Conservation (phyloP, 2,329 filamentous ascomycete genomes). For the Amesomyces nigricolor region DNA sequence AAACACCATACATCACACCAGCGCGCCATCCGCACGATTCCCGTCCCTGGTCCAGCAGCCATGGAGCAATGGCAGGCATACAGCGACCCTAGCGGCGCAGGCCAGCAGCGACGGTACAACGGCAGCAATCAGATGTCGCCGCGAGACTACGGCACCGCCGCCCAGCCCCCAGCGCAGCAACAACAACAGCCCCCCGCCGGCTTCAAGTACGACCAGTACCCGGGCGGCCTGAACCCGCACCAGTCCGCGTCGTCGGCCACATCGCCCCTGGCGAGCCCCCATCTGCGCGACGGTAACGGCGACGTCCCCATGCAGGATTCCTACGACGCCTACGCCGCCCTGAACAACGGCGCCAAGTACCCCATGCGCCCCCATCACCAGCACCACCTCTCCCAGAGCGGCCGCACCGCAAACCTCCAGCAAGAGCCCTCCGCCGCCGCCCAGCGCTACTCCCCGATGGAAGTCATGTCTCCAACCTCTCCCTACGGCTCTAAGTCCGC, state of each 20-base stretch:
- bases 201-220: constrained; percentile 66
- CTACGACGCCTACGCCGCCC: constrained; percentile 73
- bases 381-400: constrained; percentile 55
- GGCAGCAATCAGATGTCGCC: constrained; percentile 32
- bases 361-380: constrained; percentile 73
- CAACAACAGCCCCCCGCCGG: constrained; percentile 45
- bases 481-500: constrained; percentile 64
- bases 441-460: constrained; percentile 95
- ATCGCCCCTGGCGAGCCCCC: constrained; percentile 53
- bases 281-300: constrained; percentile 64
- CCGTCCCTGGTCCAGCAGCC: constrained; percentile 26
- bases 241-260: constrained; percentile 43
- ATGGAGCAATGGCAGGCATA: constrained; percentile 65
- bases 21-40: constrained; percentile 6
- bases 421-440: constrained; percentile 76
- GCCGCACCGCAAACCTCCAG: constrained; percentile 57
- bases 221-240: constrained; percentile 40
- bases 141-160: constrained; percentile 33
- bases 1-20: constrained; percentile 6
- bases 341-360: constrained; percentile 83
- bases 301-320: constrained; percentile 84
- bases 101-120: constrained; percentile 60
- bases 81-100: constrained; percentile 53
- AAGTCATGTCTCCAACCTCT: constrained; percentile 72
- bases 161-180: constrained; percentile 29